Evolutionary conservation across 2,329 filamentous ascomycete species (phyloP).

Genomic region (Capronia epimyces): DNA sequence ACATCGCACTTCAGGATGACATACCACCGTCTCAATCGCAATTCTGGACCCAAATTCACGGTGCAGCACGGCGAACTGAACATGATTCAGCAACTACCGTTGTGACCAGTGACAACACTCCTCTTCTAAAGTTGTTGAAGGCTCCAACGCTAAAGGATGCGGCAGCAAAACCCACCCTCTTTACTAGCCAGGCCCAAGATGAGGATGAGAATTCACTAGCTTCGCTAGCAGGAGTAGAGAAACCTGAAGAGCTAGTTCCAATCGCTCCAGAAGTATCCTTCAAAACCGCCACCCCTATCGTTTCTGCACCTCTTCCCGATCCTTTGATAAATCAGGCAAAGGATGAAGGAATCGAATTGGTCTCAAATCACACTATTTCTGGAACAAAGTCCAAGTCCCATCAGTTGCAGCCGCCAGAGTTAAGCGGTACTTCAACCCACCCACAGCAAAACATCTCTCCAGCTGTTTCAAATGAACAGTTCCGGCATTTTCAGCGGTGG

Average conservation of each 20-base stretch:
- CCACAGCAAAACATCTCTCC: too few species aligned
- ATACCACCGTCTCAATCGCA: constrained; percentile 2
- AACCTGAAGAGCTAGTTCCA: neutral
- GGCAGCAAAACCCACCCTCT: too few species aligned
- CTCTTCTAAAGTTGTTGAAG: neutral
- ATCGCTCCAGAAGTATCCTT: neutral
- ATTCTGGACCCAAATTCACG: constrained; percentile 5
- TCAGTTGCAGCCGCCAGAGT: neutral
- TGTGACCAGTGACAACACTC: neutral
- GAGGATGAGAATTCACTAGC: neutral
- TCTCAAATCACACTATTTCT: neutral
- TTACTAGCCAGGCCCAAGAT: neutral
- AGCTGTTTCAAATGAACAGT: neutral
- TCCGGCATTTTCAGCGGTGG: constrained; percentile 9
- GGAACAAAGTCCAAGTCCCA: neutral
- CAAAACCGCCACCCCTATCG: neutral
- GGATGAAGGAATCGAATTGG: too few species aligned
- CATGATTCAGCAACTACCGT: neutral
- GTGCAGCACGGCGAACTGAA: neutral
- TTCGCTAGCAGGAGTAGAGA: neutral
- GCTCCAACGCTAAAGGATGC: neutral
- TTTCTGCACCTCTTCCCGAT: neutral
- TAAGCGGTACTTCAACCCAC: neutral
- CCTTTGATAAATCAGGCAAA: neutral
- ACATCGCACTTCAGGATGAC: constrained; percentile 1